Evolutionary conservation across 2,329 filamentous ascomycete species (phyloP).

Genomic region (Apiospora saccharicola): DNA sequence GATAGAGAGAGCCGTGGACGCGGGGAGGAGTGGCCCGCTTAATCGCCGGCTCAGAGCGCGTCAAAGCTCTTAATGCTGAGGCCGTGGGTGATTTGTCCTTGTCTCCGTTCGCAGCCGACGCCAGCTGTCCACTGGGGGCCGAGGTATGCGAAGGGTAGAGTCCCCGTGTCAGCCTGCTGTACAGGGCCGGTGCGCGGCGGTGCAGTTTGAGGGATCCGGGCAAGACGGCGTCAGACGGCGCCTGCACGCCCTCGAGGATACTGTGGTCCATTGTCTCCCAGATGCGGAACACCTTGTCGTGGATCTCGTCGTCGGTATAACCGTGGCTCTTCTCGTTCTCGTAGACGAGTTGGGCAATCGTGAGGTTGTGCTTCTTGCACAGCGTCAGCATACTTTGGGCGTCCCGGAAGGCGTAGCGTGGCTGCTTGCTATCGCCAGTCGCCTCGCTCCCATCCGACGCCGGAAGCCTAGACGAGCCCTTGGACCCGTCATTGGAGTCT

Average conservation of each 20-base stretch:
- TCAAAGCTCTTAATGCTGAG: slow-evolving; percentile 30
- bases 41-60: slow-evolving; percentile 30
- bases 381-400: slow-evolving; percentile 53
- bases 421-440: slow-evolving; percentile 40
- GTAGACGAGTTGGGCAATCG: slow-evolving; percentile 59
- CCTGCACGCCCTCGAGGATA: slow-evolving; percentile 57
- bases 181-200: slow-evolving; percentile 54
- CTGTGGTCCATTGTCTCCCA: slow-evolving; percentile 62
- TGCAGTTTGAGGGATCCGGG: slow-evolving; percentile 57
- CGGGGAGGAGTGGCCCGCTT: slow-evolving; percentile 46
- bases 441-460: background rate
- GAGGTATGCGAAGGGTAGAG: slow-evolving; percentile 50
- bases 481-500: slow-evolving; percentile 28
- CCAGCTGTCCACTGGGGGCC: slow-evolving; percentile 27
- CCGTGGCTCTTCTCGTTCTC: slow-evolving; percentile 61
- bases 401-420: slow-evolving; percentile 56
- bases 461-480: slow-evolving; percentile 27
- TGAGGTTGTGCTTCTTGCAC: slow-evolving; percentile 58
- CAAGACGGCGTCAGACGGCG: slow-evolving; percentile 49
- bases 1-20: slow-evolving; percentile 53
- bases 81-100: slow-evolving; percentile 24
- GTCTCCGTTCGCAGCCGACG: slow-evolving; percentile 18
- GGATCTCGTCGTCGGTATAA: slow-evolving; percentile 57
- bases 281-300: slow-evolving; percentile 54
- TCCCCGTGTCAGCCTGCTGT: slow-evolving; percentile 53